Evolutionary conservation across 2,329 filamentous ascomycete species (phyloP).

Genomic region (Allantophomopsis lycopodina): DNA sequence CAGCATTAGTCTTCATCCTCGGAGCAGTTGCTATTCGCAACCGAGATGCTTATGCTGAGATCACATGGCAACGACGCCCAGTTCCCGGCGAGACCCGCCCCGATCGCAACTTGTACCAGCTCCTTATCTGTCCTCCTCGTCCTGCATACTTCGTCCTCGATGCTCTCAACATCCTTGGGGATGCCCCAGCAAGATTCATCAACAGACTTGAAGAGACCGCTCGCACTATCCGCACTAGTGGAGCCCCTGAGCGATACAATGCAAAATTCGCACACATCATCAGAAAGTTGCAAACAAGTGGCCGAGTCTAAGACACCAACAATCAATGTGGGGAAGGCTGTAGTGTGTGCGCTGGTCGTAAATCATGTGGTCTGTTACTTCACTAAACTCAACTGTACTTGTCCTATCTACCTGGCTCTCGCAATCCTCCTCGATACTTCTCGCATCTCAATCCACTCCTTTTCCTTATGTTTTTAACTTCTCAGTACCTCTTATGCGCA

Average conservation of each 20-base stretch:
- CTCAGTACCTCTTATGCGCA: too few species aligned
- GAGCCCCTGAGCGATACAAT: background rate
- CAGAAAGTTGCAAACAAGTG: too few species aligned
- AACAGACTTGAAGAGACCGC: background rate
- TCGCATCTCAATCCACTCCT: too few species aligned
- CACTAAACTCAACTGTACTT: too few species aligned
- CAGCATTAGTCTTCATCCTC: background rate
- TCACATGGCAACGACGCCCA: background rate
- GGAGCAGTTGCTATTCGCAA: background rate
- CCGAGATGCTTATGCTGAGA: background rate
- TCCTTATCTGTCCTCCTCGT: background rate
- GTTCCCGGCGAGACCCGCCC: background rate
- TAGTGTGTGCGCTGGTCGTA: too few species aligned
- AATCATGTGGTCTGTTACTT: too few species aligned
- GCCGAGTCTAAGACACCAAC: too few species aligned
- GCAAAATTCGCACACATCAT: background rate
- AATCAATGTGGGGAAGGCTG: too few species aligned
- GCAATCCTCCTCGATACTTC: too few species aligned
- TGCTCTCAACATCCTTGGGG: background rate
- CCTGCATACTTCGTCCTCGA: background rate
- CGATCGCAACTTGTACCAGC: background rate
- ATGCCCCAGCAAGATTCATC: background rate
- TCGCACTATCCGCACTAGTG: background rate
- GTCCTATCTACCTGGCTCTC: too few species aligned
- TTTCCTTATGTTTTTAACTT: too few species aligned